A percentile compares a stretch with the other conserved stretches of the same genome.
These are phyloP conservation scores for Linum usitatissimum DNA, from an alignment of 345 rosid species.

Conservation along the genomic window DNA sequence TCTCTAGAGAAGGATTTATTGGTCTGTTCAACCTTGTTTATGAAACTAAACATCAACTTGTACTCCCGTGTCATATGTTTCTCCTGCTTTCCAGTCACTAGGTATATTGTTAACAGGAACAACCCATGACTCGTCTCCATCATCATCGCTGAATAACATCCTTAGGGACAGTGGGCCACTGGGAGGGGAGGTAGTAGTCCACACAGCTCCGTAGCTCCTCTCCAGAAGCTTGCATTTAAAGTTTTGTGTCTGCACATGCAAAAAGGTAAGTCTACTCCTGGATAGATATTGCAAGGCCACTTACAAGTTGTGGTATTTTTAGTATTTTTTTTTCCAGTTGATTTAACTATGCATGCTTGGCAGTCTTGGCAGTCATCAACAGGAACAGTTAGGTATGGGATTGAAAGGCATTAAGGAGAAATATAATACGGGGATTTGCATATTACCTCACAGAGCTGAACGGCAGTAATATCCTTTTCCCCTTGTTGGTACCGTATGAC, in stretches of 20 bases:
- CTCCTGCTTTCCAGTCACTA: constrained; percentile 51
- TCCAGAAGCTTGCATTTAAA: constrained; percentile 47
- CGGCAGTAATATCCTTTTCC: constrained; percentile 51
- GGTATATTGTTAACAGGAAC: constrained; percentile 54
- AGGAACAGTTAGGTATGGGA: not conserved
- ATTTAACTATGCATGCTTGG: too few species aligned
- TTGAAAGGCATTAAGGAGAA: not conserved
- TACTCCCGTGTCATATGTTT: constrained; percentile 48
- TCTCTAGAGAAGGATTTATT: not conserved
- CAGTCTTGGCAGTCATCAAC: too few species aligned
- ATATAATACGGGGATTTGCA: not conserved
- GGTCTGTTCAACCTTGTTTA: not conserved
- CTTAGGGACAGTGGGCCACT: constrained; percentile 46
- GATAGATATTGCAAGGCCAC: not conserved
- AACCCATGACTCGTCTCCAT: constrained; percentile 55
- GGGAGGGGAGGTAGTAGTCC: constrained; percentile 51
- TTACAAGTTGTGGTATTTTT: too few species aligned
- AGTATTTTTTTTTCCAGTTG: too few species aligned
- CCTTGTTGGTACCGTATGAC: constrained; percentile 62
- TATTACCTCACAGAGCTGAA: constrained; percentile 60
- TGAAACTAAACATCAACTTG: constrained; percentile 26
- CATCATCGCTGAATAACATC: constrained; percentile 46
- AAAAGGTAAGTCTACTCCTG: not conserved
- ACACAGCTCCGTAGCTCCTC: constrained; percentile 39
- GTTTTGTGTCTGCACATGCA: constrained; percentile 34